Conservation (phyloP, 495 filamentous ascomycete genomes). For the Umbilicaria muhlenbergii region DNA sequence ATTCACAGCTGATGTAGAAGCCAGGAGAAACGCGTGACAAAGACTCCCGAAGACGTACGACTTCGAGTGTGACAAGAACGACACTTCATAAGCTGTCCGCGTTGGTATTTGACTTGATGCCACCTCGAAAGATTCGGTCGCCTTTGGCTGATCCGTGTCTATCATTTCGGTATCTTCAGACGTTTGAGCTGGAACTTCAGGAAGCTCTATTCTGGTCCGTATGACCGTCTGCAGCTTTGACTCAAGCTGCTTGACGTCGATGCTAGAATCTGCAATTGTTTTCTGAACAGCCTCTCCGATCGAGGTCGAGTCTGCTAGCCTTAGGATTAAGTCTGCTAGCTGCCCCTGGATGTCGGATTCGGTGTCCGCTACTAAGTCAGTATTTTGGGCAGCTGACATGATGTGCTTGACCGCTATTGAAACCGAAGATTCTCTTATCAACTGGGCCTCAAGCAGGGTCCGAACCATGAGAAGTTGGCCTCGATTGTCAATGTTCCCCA, state of each 20-base stretch:
- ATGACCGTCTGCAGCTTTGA: conserved; percentile 52
- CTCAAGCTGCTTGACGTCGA: conserved; percentile 55
- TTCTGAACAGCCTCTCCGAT: conserved; percentile 43
- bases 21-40: conserved; percentile 34
- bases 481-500: conserved; percentile 44
- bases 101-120: conserved; percentile 26
- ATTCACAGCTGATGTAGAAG: background rate
- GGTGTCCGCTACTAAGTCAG: conserved; percentile 16
- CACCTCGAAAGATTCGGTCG: conserved; percentile 18
- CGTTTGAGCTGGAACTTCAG: conserved; percentile 11
- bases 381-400: conserved; percentile 35
- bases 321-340: conserved; percentile 45
- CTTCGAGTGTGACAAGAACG: conserved; percentile 14
- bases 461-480: conserved; percentile 40
- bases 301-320: conserved; percentile 35
- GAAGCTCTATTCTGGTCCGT: conserved; percentile 25
- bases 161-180: conserved; percentile 39
- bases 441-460: conserved; percentile 39
- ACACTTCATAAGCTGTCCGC: conserved; percentile 14
- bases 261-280: conserved; percentile 40
- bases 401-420: conserved; percentile 46
- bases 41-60: conserved; percentile 24
- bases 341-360: conserved; percentile 34
- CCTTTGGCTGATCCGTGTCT: conserved; percentile 20
- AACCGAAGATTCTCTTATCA: conserved; percentile 46